A percentile compares a stretch with the other conserved stretches of the same genome.
phyloP scores from a whole-genome alignment of 148 eudicot genomes.

The Tetragonia tetragonoides region DNA sequence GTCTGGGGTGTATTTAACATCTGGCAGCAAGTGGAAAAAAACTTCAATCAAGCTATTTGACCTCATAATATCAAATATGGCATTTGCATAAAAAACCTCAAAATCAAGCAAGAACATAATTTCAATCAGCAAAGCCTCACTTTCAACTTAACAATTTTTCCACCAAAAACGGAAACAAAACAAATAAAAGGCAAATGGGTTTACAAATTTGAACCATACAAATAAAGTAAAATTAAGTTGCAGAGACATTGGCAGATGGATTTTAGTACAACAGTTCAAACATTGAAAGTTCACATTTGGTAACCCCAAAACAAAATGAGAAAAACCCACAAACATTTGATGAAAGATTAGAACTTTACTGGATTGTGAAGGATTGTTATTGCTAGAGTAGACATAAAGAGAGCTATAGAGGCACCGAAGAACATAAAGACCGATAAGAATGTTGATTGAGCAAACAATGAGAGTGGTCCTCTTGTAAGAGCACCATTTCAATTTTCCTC shows the following conservation, averaged over 20 bases:
- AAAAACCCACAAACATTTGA: not conserved
- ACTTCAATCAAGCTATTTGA: conserved; percentile 18
- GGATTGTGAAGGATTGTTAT: conserved; percentile 28
- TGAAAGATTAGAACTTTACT: conserved; percentile 27
- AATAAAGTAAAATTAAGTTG: too few relatives aligned
- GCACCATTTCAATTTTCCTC: conserved; percentile 63
- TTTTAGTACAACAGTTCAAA: too few relatives aligned
- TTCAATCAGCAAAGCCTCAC: not conserved
- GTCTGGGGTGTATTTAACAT: conserved; percentile 59
- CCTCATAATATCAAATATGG: conserved; percentile 9
- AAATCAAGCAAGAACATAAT: not conserved
- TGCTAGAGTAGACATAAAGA: conserved; percentile 50
- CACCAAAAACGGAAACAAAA: not conserved
- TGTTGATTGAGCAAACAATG: conserved; percentile 70
- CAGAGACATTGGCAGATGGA: too few relatives aligned
- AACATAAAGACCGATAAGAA: conserved; percentile 68
- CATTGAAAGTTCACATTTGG: too few relatives aligned
- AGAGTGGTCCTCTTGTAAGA: conserved; percentile 73
- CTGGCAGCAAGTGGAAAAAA: conserved; percentile 33
- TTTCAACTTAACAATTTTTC: not conserved
- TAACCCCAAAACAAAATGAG: too few relatives aligned
- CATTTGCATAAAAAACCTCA: conserved; percentile 4
- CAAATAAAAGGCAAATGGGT: too few relatives aligned
- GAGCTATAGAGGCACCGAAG: conserved; percentile 65
- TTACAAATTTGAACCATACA: too few relatives aligned